Evolutionary conservation across 495 filamentous ascomycete genomes (phyloP).

Genomic region (Lentithecium fluviatile): DNA sequence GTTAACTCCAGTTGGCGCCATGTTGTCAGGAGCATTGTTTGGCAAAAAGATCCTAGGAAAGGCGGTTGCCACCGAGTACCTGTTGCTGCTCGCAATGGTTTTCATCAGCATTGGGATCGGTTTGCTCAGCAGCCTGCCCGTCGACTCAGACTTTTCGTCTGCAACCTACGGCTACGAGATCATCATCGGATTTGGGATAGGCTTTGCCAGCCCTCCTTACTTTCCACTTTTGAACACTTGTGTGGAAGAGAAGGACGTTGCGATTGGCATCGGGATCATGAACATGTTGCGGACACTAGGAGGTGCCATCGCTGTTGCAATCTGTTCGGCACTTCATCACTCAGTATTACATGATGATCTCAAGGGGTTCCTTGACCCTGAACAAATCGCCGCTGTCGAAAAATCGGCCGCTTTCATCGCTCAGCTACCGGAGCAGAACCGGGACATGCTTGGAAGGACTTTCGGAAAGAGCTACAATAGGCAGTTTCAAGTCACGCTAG

Average conservation of each 20-base stretch:
- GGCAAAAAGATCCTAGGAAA: constrained; percentile 9
- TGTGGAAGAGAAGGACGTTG: constrained; percentile 21
- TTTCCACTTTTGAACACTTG: constrained; percentile 17
- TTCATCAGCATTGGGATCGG: constrained; percentile 24
- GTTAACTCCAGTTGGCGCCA: constrained; percentile 22
- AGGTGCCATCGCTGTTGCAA: constrained; percentile 33
- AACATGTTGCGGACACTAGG: constrained; percentile 37
- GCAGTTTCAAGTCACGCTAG: constrained; percentile 31
- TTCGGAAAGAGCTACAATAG: constrained; percentile 31
- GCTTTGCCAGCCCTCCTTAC: constrained; percentile 18
- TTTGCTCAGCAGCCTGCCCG: constrained; percentile 25
- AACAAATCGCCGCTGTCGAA: constrained; percentile 20
- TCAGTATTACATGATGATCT: constrained; percentile 14
- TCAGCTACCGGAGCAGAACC: constrained; percentile 3
- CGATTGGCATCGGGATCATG: constrained; percentile 28
- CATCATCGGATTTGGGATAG: constrained; percentile 30
- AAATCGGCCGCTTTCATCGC: constrained; percentile 3
- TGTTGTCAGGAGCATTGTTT: constrained; percentile 1
- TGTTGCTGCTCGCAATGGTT: constrained; percentile 10
- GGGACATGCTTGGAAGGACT: constrained; percentile 5
- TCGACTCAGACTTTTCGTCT: background rate
- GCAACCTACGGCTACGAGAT: constrained; percentile 30
- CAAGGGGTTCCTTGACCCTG: constrained; percentile 10
- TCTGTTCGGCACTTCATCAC: constrained; percentile 33
- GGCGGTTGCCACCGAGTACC: constrained; percentile 13